Evolutionary conservation across 805 yeast species (phyloP), one percentile per base, ranked within the genome.

Genomic region (Candida alai): DNA sequence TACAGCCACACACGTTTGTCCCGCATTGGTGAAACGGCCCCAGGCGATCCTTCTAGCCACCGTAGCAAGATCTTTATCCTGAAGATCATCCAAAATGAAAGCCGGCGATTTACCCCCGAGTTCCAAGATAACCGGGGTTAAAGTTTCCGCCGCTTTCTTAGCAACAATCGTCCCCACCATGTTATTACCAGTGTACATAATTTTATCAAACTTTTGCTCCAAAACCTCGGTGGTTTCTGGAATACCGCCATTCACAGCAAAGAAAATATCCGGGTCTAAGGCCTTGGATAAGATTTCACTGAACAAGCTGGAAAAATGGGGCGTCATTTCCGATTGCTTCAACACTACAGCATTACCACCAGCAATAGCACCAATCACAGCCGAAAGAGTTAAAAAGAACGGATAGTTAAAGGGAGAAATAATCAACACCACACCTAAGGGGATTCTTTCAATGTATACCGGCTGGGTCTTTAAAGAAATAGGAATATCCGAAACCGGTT

Each of bases 91-190:
- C 33, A 87, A 71, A 8, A 89, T 63, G 47, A 88, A 72, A 2
- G 76, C 84, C 0, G 97, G 97, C 6, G 90, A 81, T 57, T 90
- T 90, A 4, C 97, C 97, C 35, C 97, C 97, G 28, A 89, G 67
- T 60, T 89, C 97, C 41, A 89, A 68, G 6, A 84, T 60, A 8
- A 73, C 73, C 1, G 97, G 97, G 1, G 95, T 86, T 45, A 89
- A 67, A 14, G 75, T 73, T 58, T 84, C 78, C n/a, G 90, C 93
- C 1, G 97, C 96, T 28, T 84, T 83, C 39, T 68, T 62, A 17
- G 90, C 81, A 21, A 90, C 76, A 34, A 85, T 75, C 22, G 72
- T 75, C 14, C 96, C 97, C 18, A 88, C 95, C 15, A 54, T 53
- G 15, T 74, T 70, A 24, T 84, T 79, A 12, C 97, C 97, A 4